A percentile compares a stretch with the other conserved stretches of the same genome.
These are phyloP conservation scores for Rhizophagus prolifer DNA, from an alignment of 192 early-diverging fungal species.

Conservation along the genomic window DNA sequence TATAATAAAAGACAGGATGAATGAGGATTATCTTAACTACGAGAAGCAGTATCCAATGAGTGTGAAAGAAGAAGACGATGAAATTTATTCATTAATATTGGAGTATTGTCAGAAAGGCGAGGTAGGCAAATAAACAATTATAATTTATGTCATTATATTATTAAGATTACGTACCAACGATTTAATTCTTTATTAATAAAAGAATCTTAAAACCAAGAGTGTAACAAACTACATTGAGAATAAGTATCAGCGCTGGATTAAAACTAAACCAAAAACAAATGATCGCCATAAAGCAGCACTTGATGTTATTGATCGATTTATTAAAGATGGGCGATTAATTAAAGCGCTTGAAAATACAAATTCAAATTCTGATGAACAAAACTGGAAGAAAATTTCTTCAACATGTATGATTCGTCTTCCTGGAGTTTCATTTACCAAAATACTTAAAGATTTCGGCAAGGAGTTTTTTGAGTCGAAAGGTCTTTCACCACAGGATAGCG, in stretches of 20 bases:
- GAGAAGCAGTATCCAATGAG: slow-evolving; percentile 30
- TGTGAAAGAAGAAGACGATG: slow-evolving; percentile 25
- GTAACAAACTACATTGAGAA: not conserved
- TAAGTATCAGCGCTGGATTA: slow-evolving; percentile 14
- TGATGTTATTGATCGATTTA: not conserved
- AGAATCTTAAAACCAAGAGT: not conserved
- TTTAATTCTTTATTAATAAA: not conserved
- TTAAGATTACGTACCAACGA: not conserved
- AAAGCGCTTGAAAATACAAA: not conserved
- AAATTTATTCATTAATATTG: slow-evolving; percentile 13
- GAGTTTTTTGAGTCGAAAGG: slow-evolving; percentile 1
- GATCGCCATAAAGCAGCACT: not conserved
- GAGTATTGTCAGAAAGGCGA: not conserved
- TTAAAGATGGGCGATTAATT: not conserved
- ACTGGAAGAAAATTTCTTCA: too few relatives aligned
- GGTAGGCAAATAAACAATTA: not conserved
- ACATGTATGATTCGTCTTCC: not conserved
- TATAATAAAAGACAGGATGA: slow-evolving; percentile 27
- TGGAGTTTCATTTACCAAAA: not conserved
- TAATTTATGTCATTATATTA: not conserved
- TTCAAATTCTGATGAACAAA: not conserved
- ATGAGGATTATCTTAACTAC: slow-evolving; percentile 23
- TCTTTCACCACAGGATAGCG: not conserved
- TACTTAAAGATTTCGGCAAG: not conserved
- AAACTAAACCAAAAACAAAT: slow-evolving; percentile 12